Base-by-base conservation (phyloP, 2,329 filamentous ascomycete genomes). In the Rosellinia necatrix region DNA sequence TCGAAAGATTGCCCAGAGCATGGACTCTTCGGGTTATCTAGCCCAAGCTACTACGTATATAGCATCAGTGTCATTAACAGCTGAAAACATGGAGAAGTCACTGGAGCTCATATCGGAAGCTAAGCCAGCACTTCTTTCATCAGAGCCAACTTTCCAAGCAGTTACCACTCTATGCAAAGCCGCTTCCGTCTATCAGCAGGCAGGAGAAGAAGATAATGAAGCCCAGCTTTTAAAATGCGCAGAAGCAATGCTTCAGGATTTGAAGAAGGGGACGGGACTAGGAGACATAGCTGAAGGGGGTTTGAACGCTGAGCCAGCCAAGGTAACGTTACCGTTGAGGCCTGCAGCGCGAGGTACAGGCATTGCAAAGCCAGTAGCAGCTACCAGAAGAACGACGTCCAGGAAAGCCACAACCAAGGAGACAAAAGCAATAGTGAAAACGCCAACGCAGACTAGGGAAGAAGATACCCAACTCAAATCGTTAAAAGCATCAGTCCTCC, bases 1-100 rank as follows among this genome's bases (percentile, higher is more conserved):
- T 0, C 79, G 88, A 50, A 91, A 89, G 66, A 83, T 96, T 57
- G 90, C 90, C 19, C 80, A 81, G 56, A 84, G 82, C n/a, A 83
- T 89, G 7, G 78, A 82, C 43, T 86, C 89, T 0, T 78, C 82
- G 30, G 78, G 86, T 10, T 82, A 83, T 64, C 72, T 77, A 37
- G 79, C 82, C 0, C 78, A 84, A 59, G 80, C 80, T 6, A 76
- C 80, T 3, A 76, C 78, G 4, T 82, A 82, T 78, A 74, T 81
- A 12, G 82, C 81, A 1, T 79, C 76, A 2, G 72, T 85, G n/a
- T 81, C 78, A 57, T 72, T 82, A 43, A 81, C 78, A 56, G 82
- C 83, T n/a, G 82, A 83, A 19, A 78, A 85, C 49, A 71, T 86
- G 2, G 76, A 82, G 1, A 83, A 84, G 57, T 83, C 88, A 1